Evolutionary conservation across 768 basidiomycete genomes (phyloP), one percentile per base, ranked within the genome.

Genomic region (Gautieria morchelliformis): DNA sequence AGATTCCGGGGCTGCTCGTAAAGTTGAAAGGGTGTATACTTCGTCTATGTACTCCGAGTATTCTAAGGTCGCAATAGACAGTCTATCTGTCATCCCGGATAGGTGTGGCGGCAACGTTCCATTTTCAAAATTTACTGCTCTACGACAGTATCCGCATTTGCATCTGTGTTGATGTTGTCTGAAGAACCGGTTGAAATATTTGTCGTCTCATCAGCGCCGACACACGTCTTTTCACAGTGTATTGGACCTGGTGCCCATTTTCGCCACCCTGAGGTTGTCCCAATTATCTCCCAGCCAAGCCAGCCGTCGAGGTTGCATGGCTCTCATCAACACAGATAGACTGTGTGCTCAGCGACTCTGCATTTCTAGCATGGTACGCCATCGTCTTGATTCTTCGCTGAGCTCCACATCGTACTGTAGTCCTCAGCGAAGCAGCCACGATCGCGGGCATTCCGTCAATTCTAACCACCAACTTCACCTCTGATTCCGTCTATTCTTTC

Each of bases 401-500:
- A 27, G 20, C 30, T 20, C 27, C 22, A 14, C 14, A 11, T 47
- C 68, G 69, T 45, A 17, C 32, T 37, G 5, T 37, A 10, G 8
- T 52, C 51, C 24, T 10, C 60, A 87, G 85, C 63, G 74, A 84
- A 37, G 85, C 87, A 1, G 88, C 86, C 2, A 79, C 82, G 46
- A 66, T 72, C 39, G 78, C 81, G 0, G 75, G 78, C 0, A 72
- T 89, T n/a, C 88, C 87, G 1, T 84, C 84, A 1, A 73, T 83
- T 41, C 71, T 91, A 17, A 77, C 89, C 61, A 88, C 87, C 45
- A 91, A 91, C 71, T 91, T 91, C 66, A 85, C 87, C 0, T 91
- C 90, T 67, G 87, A 91, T 69, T 85, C 87, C 1, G 87, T 89
- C 12, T 91, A 84, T 67, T 86, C 84, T 60, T 89, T 83, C 61